Conservation (phyloP, 169 alveolate genomes). For the Plasmodium falciparum region DNA sequence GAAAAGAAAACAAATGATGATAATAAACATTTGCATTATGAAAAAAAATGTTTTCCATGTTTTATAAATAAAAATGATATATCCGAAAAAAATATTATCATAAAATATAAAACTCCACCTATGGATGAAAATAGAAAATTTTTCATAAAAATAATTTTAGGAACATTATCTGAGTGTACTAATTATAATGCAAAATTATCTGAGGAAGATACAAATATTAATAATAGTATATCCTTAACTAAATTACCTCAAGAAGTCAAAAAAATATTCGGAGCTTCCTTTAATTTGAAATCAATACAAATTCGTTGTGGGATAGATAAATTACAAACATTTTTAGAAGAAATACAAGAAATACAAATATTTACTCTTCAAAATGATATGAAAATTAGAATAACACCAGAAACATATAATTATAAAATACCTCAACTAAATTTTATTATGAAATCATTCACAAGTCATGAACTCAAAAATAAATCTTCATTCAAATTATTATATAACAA, state of each 20-base stretch:
- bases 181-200: conserved; percentile 38
- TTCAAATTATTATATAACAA: conserved; percentile 14
- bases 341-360: conserved; percentile 45
- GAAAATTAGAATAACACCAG: conserved; percentile 53
- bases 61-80: neutral
- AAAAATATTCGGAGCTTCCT: conserved; percentile 43
- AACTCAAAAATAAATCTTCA: conserved; percentile 16
- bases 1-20: neutral
- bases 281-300: conserved; percentile 52
- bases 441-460: conserved; percentile 16
- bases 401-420: conserved; percentile 43
- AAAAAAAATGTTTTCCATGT: neutral
- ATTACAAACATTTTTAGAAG: conserved; percentile 60
- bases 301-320: conserved; percentile 56
- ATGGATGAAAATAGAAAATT: conserved; percentile 35
- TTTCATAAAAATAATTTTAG: conserved; percentile 44
- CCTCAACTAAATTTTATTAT: conserved; percentile 32
- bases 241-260: conserved; percentile 56
- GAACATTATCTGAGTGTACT: conserved; percentile 51
- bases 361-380: conserved; percentile 29
- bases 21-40: neutral
- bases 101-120: conserved; percentile 56
- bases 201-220: conserved; percentile 48
- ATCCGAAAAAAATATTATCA: conserved; percentile 28
- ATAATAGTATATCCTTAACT: conserved; percentile 43